Base-by-base conservation (phyloP, 208 protist species). In the Trichomonas vaginalis region DNA sequence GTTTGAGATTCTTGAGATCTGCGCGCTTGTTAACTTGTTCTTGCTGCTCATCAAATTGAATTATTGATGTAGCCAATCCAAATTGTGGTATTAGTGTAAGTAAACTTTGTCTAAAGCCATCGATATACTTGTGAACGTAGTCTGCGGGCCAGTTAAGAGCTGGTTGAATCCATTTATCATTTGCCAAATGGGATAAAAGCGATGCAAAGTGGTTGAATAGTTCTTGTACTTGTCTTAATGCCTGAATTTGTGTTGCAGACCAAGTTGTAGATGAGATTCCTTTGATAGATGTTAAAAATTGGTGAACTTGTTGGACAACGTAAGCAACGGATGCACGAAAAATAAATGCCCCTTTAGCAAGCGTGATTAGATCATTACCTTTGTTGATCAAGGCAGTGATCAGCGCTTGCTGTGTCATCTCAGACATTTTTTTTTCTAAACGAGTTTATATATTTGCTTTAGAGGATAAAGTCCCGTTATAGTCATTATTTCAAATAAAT, bases 41-140 rank as follows among this genome's bases (percentile, higher is more conserved):
- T 48, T 90, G 82, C 42, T 90, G 82, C 48, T 90, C 82, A 21
- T 90, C 82, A 48, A n/a, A 90, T 48, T 90, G 35, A 90, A 90
- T 48, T 23, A 48, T 37, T 48, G 6, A n/a, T 17, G 82, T 37
- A 48, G 35, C 82, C 15, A 90, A 40, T 48, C n/a, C 82, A 23
- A 90, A n/a, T 4, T 23, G 4, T n/a, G 82, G 82, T 9, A 12
- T 12, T 39, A 90, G 2, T 3, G 10, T 35, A 9, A 90, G 46
- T 35, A 90, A 48, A 48, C 40, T 48, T 35, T 46, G 46, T n/a
- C 82, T 46, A 48, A 90, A 48, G 17, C 82, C 82, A 48, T 9
- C 12, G n/a, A 90, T 90, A n/a, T 90, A 90, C 17, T 90, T 37
- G 23, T 90, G 82, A n/a, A 90, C 82, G 32, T 90, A 90, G 37